These are phyloP conservation scores for Fusarium sp. DNA, from an alignment of 2,329 filamentous ascomycete species.

Conservation along the genomic window DNA sequence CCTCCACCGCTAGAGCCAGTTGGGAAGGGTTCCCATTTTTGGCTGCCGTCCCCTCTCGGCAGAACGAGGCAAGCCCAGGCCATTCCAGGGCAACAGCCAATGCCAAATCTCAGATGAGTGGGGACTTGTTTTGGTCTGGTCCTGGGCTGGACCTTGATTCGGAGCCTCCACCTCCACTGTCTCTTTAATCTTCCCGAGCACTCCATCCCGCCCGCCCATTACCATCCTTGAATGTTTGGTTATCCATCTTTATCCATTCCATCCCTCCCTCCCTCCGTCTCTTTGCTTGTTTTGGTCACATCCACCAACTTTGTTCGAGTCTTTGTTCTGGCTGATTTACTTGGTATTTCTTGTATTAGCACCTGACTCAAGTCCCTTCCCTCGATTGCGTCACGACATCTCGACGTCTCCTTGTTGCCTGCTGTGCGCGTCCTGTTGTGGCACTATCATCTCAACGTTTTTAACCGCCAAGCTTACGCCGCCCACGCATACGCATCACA, in stretches of 20 bases:
- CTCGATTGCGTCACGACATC: conserved; percentile 7
- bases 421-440: conserved; percentile 25
- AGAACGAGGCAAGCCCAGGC: conserved; percentile 10
- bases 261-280: background rate
- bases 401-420: background rate
- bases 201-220: background rate
- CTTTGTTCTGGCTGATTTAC: background rate
- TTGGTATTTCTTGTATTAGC: background rate
- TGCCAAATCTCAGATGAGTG: conserved; percentile 1
- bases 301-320: background rate
- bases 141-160: conserved; percentile 4
- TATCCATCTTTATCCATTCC: conserved; percentile 11
- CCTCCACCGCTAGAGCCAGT: background rate
- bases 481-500: background rate
- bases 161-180: conserved; percentile 22
- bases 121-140: conserved; percentile 9
- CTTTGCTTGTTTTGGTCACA: conserved; percentile 6
- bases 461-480: background rate
- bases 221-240: conserved; percentile 1
- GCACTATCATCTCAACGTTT: conserved; percentile 14
- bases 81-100: conserved; percentile 14
- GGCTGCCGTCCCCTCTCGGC: conserved; percentile 1
- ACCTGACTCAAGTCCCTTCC: background rate
- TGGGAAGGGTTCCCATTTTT: background rate
- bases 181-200: background rate